Evolutionary conservation across 176 grass and related monocot genomes (phyloP).

Genomic region (Paspalum vaginatum): DNA sequence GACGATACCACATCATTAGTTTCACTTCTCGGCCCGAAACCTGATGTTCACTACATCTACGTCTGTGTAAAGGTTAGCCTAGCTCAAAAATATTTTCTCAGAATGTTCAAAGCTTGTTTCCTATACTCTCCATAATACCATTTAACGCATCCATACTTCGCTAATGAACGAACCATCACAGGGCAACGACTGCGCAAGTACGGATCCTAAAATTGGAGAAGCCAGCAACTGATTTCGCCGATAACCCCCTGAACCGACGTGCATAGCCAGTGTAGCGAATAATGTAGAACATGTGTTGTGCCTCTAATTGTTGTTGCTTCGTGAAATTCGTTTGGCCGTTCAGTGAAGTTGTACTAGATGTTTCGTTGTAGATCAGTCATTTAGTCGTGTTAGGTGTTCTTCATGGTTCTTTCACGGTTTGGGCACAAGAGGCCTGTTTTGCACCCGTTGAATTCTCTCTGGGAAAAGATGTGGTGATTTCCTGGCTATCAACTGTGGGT

Average conservation of each 20-base stretch:
- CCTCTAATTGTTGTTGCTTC: slow-evolving; percentile 10
- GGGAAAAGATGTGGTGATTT: not conserved
- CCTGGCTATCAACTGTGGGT: not conserved
- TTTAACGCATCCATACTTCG: not conserved
- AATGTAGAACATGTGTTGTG: slow-evolving; percentile 40
- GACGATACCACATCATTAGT: slow-evolving; percentile 52
- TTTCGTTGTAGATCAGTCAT: not conserved
- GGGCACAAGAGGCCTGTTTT: no score
- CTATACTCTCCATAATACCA: slow-evolving; percentile 2
- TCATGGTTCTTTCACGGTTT: not conserved
- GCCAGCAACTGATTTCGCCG: slow-evolving; percentile 5
- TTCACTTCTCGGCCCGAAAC: slow-evolving; percentile 69
- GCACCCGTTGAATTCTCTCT: not conserved
- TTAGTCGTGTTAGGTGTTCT: not conserved
- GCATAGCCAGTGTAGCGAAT: slow-evolving; percentile 49
- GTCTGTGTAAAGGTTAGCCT: slow-evolving; percentile 78
- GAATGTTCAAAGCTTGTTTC: not conserved
- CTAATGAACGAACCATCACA: slow-evolving; percentile 12
- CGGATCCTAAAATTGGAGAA: slow-evolving; percentile 17
- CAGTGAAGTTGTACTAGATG: not conserved
- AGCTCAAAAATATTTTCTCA: not conserved
- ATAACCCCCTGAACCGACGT: slow-evolving; percentile 21
- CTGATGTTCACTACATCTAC: slow-evolving; percentile 95
- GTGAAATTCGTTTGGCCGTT: not conserved
- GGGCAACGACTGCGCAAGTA: not conserved